A percentile compares a stretch with the other conserved stretches of the same genome.
phyloP scores from a whole-genome alignment of 768 basidiomycete genomes.

The Trametes sanguinea region DNA sequence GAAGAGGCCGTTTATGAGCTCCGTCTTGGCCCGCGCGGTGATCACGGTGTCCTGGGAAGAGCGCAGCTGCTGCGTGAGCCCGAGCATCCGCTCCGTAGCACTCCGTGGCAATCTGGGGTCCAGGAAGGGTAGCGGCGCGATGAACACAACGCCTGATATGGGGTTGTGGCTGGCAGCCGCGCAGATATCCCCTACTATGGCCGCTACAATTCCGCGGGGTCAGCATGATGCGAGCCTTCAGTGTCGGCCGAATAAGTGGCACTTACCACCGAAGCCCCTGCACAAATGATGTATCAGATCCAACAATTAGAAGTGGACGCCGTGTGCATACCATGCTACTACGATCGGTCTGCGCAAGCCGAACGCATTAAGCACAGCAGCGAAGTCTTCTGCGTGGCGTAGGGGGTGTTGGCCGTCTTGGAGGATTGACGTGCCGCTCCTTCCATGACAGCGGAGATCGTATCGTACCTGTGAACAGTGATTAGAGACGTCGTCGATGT shows the following conservation, averaged over 20 bases:
- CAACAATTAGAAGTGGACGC: neutral
- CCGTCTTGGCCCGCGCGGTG: conserved; percentile 17
- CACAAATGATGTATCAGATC: neutral
- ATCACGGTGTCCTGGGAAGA: conserved; percentile 16
- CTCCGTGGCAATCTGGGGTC: conserved; percentile 13
- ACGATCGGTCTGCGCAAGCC: conserved; percentile 23
- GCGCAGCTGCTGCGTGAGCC: conserved; percentile 11
- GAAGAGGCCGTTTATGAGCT: conserved; percentile 21
- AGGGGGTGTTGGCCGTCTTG: conserved; percentile 17
- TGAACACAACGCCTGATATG: conserved; percentile 23
- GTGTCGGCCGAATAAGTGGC: neutral
- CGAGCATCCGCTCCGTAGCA: conserved; percentile 15
- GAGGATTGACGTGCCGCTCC: conserved; percentile 18
- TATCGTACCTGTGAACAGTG: conserved; percentile 25
- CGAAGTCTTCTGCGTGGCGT: conserved; percentile 27
- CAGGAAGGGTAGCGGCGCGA: conserved; percentile 22
- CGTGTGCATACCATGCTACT: conserved; percentile 26
- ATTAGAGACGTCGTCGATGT: neutral
- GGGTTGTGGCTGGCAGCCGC: conserved; percentile 13
- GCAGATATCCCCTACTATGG: conserved; percentile 24
- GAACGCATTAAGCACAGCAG: conserved; percentile 25
- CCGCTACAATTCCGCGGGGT: conserved; percentile 12
- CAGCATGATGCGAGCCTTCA: neutral
- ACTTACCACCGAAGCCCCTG: conserved; percentile 18
- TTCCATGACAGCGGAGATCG: conserved; percentile 29